These are phyloP conservation scores for Gnaphalium uliginosum DNA, from an alignment of 129 eudicot genomes.

Conservation along the genomic window DNA sequence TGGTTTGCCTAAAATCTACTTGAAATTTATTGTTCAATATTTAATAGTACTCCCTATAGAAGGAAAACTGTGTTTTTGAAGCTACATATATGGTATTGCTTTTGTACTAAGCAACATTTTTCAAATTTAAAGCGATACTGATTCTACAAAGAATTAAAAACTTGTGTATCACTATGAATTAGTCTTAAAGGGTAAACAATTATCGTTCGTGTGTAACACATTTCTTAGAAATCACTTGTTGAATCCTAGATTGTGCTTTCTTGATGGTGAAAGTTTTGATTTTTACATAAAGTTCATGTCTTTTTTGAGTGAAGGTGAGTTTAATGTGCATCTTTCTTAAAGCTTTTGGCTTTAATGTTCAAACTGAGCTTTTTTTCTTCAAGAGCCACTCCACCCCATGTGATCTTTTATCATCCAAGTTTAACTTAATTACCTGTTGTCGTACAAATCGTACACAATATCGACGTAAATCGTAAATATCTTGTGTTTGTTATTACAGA, in stretches of 20 bases:
- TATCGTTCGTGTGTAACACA: constrained; percentile 16
- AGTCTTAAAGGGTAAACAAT: not conserved
- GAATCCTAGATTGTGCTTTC: constrained; percentile 35
- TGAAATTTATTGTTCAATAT: not conserved
- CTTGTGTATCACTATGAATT: constrained; percentile 1
- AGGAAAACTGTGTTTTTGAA: constrained; percentile 13
- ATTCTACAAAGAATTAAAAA: not conserved
- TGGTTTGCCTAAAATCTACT: not conserved
- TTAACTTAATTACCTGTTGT: not conserved
- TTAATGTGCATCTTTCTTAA: constrained; percentile 32
- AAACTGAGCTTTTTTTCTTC: not conserved
- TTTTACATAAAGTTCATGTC: constrained; percentile 26
- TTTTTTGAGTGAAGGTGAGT: constrained; percentile 23
- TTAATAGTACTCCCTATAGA: not conserved
- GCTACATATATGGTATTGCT: not conserved
- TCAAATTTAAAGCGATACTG: not conserved
- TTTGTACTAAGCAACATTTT: constrained; percentile 23
- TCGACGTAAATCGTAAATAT: constrained; percentile 8
- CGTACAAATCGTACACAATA: not conserved
- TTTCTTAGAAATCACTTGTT: constrained; percentile 18
- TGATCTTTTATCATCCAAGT: not conserved
- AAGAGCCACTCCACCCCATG: constrained; percentile 1
- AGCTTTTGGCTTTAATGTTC: constrained; percentile 49
- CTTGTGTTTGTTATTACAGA: constrained; percentile 28
- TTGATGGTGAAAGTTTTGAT: constrained; percentile 18